Evolutionary conservation across 148 eudicot species (phyloP).

Genomic region (Rhododendron molle): DNA sequence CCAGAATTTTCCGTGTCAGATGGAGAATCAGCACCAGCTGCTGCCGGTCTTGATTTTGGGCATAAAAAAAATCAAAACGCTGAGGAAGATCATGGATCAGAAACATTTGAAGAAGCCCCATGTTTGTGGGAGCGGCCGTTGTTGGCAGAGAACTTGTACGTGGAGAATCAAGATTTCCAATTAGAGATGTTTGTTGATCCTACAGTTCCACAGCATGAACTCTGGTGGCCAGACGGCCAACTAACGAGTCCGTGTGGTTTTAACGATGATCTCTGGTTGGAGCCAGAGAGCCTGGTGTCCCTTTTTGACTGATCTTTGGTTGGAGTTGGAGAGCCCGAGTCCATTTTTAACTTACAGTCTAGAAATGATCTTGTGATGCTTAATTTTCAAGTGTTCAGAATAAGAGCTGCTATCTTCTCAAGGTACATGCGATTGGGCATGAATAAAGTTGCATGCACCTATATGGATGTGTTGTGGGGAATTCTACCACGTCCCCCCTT

Average conservation of each 20-base stretch:
- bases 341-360: background rate
- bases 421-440: no score
- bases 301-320: background rate
- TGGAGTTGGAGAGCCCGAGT: background rate
- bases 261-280: background rate
- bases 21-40: background rate
- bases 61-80: background rate
- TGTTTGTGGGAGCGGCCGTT: background rate
- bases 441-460: no score
- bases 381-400: background rate
- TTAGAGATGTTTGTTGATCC: background rate
- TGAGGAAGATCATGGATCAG: background rate
- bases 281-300: background rate
- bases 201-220: background rate
- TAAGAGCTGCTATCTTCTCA: no score
- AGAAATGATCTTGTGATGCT: background rate
- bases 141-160: background rate
- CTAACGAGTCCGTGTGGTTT: background rate
- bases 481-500: no score
- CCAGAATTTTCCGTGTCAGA: background rate
- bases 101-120: background rate
- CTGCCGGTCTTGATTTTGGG: background rate
- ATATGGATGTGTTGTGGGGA: no score
- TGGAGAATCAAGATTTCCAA: background rate
- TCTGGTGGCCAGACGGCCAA: background rate